These are phyloP conservation scores for Maudiozyma saulgeensis DNA, from an alignment of 805 yeast genomes.

Conservation along the genomic window DNA sequence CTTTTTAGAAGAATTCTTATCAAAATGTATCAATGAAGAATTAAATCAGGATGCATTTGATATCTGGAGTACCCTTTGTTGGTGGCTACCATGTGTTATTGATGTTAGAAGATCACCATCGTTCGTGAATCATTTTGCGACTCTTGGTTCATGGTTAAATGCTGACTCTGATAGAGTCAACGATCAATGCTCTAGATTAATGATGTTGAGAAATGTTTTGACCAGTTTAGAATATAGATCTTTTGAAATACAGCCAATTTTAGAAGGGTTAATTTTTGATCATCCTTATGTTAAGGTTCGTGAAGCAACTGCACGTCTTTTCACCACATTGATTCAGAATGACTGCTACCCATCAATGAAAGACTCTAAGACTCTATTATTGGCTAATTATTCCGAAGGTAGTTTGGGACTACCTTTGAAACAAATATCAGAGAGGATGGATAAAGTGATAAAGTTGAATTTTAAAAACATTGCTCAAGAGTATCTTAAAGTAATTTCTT, in stretches of 20 bases:
- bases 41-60: constrained; percentile 63
- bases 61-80: constrained; percentile 67
- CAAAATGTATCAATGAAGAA: constrained; percentile 41
- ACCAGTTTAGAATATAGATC: constrained; percentile 47
- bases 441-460: constrained; percentile 32
- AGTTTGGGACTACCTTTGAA: constrained; percentile 32
- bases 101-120: constrained; percentile 60
- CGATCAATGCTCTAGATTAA: constrained; percentile 46
- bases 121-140: constrained; percentile 36
- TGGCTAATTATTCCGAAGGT: constrained; percentile 10
- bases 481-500: constrained; percentile 25
- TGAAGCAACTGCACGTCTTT: constrained; percentile 50
- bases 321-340: constrained; percentile 28
- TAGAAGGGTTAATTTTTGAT: constrained; percentile 36
- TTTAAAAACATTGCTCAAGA: constrained; percentile 38
- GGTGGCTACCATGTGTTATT: constrained; percentile 62
- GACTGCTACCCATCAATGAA: constrained; percentile 18
- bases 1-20: constrained; percentile 38
- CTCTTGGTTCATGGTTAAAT: constrained; percentile 36
- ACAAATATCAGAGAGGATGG: constrained; percentile 26
- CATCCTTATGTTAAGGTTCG: constrained; percentile 72
- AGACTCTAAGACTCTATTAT: constrained; percentile 8
- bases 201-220: constrained; percentile 43
- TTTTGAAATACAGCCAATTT: constrained; percentile 37
- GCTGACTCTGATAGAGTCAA: constrained; percentile 52